These are phyloP conservation scores for Crithidia fasciculata DNA, from an alignment of 208 protist genomes.

Conservation along the genomic window DNA sequence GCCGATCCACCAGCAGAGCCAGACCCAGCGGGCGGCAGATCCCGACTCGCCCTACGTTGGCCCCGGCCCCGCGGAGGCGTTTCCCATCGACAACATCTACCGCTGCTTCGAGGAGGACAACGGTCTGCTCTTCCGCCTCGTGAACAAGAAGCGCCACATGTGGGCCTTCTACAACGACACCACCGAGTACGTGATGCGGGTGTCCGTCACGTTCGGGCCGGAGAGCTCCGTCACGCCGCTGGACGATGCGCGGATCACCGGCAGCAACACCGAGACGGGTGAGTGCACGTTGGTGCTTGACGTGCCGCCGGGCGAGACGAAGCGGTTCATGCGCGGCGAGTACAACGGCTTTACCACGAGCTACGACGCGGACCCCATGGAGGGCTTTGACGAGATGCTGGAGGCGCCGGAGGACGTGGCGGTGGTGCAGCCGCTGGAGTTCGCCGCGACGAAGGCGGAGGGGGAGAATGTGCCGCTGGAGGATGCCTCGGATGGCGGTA, in stretches of 20 bases:
- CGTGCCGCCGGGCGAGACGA: conserved; percentile 60
- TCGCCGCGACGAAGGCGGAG: not conserved
- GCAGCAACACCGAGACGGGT: conserved; percentile 48
- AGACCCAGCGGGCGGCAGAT: conserved; percentile 22
- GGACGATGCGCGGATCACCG: conserved; percentile 38
- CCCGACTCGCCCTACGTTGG: conserved; percentile 27
- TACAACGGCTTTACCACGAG: conserved; percentile 67
- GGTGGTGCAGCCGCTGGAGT: conserved; percentile 6
- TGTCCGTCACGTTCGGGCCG: conserved; percentile 64
- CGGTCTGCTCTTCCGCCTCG: conserved; percentile 79
- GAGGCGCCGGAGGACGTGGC: conserved; percentile 6
- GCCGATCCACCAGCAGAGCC: conserved; percentile 17
- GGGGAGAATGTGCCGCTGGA: not conserved
- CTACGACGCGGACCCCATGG: conserved; percentile 55
- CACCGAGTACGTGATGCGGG: conserved; percentile 59
- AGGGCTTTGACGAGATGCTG: not conserved
- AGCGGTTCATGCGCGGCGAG: conserved; percentile 77
- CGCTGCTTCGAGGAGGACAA: conserved; percentile 74
- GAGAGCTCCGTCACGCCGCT: conserved; percentile 61
- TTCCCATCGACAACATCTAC: conserved; percentile 54
- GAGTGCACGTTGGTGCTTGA: conserved; percentile 47
- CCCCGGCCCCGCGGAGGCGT: conserved; percentile 43
- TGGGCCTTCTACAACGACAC: conserved; percentile 90
- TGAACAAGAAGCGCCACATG: conserved; percentile 51
- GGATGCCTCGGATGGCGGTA: not conserved